Evolutionary conservation across 116 monocot species (phyloP), one percentile per base, ranked within the genome.

Genomic region (Zostera marina): DNA sequence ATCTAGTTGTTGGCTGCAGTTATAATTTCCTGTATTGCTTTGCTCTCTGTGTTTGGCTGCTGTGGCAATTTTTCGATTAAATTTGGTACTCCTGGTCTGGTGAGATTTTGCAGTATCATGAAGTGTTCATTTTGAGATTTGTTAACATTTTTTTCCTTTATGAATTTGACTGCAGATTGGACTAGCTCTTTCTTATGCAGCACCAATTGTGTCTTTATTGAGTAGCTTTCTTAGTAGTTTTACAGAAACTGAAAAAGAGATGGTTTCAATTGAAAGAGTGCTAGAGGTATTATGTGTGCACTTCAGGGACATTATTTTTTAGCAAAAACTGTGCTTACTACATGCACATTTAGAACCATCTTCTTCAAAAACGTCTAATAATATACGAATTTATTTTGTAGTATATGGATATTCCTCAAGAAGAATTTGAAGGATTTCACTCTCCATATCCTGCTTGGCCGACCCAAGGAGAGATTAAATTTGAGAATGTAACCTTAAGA

Each of bases 181-280:
- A 20, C 73, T 98, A 59, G 80, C 90, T 23, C 76, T 98, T 38
- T 98, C 98, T 58, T 90, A 98, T 77, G 86, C 98, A 52, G 68
- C 83, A 42, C 91, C 91, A 24, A 55, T 83, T 52, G 83, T 98
- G 2, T 83, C 86, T 59, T 71, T 87, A 38, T 65, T 98, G 70
- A 87, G 91, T 64, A 81, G 75, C 44, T 98, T 81, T 64, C 66
- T 98, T 20, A 87, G 83, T 44, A 98, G 86, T 67, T 91, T 87
- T 63, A 77, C 98, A 40, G 91, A 98, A 63, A 98, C 98, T 22
- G 91, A 98, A 59, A 98, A 98, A 62, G 98, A 98, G 71, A 87
- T 98, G 98, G 80, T 98, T 71, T 81, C 91, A 63, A 73, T 98
- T 74, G 91, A 98, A 69, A 81, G 98, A 72, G 81, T 98, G 53